A percentile compares a stretch with the other conserved stretches of the same genome.
Evolutionary conservation across 345 rosid genomes (phyloP).

Genomic region (Heritiera fomes): DNA sequence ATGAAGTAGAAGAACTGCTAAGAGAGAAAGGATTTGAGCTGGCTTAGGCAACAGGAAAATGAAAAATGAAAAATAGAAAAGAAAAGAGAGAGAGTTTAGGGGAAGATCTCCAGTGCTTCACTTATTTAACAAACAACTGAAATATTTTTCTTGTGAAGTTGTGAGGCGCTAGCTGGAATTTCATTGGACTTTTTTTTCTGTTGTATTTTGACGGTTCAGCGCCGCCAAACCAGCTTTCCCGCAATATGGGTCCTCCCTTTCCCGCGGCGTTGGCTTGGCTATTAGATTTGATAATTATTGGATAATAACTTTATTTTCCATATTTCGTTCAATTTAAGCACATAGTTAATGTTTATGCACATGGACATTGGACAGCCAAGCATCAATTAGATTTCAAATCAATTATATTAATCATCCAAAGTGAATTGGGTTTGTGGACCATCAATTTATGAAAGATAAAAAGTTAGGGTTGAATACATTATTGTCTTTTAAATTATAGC

Average conservation of each 20-base stretch:
- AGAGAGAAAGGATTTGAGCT: neutral
- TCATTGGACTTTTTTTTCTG: neutral
- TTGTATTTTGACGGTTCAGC: neutral
- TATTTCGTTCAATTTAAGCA: neutral
- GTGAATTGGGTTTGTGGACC: too few relatives aligned
- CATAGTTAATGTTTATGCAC: too few relatives aligned
- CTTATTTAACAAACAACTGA: conserved; percentile 1
- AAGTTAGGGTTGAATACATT: too few relatives aligned
- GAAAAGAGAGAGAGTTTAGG: neutral
- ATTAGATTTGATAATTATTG: neutral
- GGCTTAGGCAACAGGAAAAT: neutral
- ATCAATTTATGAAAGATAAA: too few relatives aligned
- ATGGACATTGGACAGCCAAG: too few relatives aligned
- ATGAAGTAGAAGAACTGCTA: neutral
- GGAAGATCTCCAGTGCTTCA: neutral
- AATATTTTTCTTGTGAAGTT: neutral
- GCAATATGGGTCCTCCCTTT: neutral
- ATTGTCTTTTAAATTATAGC: too few relatives aligned
- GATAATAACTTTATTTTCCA: neutral
- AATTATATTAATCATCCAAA: too few relatives aligned
- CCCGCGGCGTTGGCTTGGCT: neutral
- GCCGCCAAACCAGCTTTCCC: neutral
- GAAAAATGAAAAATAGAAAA: neutral
- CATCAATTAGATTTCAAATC: too few relatives aligned
- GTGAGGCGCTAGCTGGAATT: conserved; percentile 13